Conservation (phyloP, 2,329 filamentous ascomycete genomes). For the Plenodomus biglobosus region DNA sequence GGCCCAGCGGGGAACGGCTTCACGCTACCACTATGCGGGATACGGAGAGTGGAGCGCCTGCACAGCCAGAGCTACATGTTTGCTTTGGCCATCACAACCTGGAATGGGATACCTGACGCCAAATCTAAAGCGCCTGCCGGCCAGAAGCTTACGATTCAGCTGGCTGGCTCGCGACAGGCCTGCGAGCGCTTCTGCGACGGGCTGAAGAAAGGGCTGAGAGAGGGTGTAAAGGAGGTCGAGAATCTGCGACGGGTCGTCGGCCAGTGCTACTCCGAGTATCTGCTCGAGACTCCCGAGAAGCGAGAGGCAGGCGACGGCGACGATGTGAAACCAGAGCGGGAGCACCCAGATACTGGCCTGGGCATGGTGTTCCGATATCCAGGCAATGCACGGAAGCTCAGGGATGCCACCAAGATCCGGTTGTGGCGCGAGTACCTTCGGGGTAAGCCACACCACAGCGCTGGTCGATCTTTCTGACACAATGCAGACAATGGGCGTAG, state of each 20-base stretch:
- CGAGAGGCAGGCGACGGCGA: constrained; percentile 37
- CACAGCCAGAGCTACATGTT: constrained; percentile 93
- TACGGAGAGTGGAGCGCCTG: constrained; percentile 86
- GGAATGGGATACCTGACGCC: constrained; percentile 66
- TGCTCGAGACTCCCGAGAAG: constrained; percentile 51
- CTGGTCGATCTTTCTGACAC: constrained; percentile 13
- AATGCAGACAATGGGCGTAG: constrained; percentile 82
- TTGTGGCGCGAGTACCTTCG: constrained; percentile 95
- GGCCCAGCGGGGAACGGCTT: constrained; percentile 95
- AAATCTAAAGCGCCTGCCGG: constrained; percentile 55
- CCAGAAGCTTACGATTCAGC: constrained; percentile 87
- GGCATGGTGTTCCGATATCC: constrained; percentile 94
- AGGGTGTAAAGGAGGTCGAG: constrained; percentile 83
- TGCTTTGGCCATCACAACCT: constrained; percentile 90
- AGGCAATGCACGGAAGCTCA: constrained; percentile 88
- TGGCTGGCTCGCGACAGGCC: constrained; percentile 82
- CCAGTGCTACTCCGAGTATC: constrained; percentile 77
- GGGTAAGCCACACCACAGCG: constrained; percentile 39
- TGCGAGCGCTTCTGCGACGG: constrained; percentile 97
- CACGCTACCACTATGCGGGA: constrained; percentile 87
- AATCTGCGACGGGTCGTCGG: constrained; percentile 77
- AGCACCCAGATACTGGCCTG: constrained; percentile 86
- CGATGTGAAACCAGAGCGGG: constrained; percentile 50
- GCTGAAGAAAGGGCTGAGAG: constrained; percentile 83
- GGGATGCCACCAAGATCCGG: constrained; percentile 95